Percentiles rank a stretch among this genome's conserved stretches.
Evolutionary conservation across 257 asterid genomes (phyloP).

Genomic region (Solanum virginianum): DNA sequence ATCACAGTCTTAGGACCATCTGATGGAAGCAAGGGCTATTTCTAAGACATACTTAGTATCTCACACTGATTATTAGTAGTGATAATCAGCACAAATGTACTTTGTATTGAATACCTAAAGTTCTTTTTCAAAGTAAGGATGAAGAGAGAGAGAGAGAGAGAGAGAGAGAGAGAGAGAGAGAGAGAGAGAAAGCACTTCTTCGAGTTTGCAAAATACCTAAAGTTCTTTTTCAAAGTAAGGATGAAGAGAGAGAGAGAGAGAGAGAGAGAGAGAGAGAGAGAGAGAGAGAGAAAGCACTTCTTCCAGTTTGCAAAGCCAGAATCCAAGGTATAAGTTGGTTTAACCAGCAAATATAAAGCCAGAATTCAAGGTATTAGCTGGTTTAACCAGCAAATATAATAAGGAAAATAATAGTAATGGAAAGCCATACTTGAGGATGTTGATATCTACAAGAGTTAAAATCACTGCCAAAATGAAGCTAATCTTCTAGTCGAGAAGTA

Average conservation of each 20-base stretch:
- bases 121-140: not conserved
- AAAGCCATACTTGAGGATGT: not conserved
- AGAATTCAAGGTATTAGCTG: not conserved
- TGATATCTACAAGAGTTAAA: not conserved
- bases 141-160: not conserved
- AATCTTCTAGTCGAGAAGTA: not conserved
- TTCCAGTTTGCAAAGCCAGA: not conserved
- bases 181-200: too few species aligned
- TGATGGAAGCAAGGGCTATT: not conserved
- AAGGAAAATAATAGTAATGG: not conserved
- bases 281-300: not conserved
- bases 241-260: not conserved
- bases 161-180: not conserved
- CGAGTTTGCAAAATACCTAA: too few species aligned
- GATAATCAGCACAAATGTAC: not conserved
- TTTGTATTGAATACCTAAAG: not conserved
- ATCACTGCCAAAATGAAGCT: not conserved
- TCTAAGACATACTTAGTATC: not conserved
- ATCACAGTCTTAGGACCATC: not conserved
- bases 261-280: too few species aligned
- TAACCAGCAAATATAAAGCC: not conserved
- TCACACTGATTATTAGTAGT: not conserved
- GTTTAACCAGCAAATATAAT: not conserved
- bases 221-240: not conserved
- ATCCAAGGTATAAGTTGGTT: not conserved